Base-by-base conservation (phyloP, 1,284 basidiomycete genomes). In the Trametes pubescens region DNA sequence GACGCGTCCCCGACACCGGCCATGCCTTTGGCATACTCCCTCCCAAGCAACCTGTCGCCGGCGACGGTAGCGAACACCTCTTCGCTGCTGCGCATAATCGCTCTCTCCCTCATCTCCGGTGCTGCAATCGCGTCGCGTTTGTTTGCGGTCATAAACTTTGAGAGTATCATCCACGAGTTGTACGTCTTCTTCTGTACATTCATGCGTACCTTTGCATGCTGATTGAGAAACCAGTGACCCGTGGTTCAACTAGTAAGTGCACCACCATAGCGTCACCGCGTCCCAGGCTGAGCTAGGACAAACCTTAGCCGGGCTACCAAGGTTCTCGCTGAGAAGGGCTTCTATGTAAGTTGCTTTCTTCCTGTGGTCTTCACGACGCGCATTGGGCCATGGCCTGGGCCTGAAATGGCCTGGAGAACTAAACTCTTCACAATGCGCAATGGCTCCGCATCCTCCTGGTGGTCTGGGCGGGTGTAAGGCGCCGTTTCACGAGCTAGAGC, bases 121-220 rank as follows among this genome's bases (percentile, higher is more conserved):
- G 96, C 97, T 66, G 98, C 98, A 44, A 92, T 99, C 73, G 91
- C 96, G 40, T 97, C 95, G 63, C 90, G 98, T 76, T 84, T 99
- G 72, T 99, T 99, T 77, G 96, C 97, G 66, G 98, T 99, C 71
- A 84, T 99, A 69, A 95, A 99, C 70, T 98, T 98, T 77, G 98
- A 99, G 82, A 96, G 94, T 86, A 96, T 99, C 74, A 99, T 99
- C 73, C 97, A 99, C 80, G 97, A 99, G 84, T 98, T 98, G 94
- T 95, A 69, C 71, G 94, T 87, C 8, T 4, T 54, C 49, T 49
- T 18, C 11, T 13, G 32, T 4, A 32, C 4, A 5, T 32, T 22
- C 9, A 11, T 6, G 11, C 5, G n/a, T 46, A 32, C 18, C 47
- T 40, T 47, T 63, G 76, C 5, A 46, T 35, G 52, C 63, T n/a